A percentile compares a stretch with the other conserved stretches of the same genome.
Evolutionary conservation across 192 early-diverging fungal genomes (phyloP).

Genomic region (Kickxella alabastrina): DNA sequence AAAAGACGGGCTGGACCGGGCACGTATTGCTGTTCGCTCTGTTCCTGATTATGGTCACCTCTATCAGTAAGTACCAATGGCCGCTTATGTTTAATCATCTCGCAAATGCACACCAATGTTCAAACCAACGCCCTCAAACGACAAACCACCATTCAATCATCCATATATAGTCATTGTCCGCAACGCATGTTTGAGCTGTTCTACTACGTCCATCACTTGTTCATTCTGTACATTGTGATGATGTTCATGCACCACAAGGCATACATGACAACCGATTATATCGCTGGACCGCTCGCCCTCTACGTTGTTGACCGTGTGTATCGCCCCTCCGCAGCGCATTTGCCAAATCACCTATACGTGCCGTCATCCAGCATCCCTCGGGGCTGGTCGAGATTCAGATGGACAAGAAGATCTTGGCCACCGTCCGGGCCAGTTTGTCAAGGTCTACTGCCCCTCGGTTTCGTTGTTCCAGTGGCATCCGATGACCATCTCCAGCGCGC

Average conservation of each 20-base stretch:
- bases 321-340: constrained; percentile 56
- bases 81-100: too few species aligned
- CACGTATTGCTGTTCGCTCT: constrained; percentile 62
- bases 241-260: constrained; percentile 67
- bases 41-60: constrained; percentile 57
- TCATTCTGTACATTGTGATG: constrained; percentile 60
- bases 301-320: constrained; percentile 63
- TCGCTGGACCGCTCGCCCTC: constrained; percentile 52
- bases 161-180: constrained; percentile 47
- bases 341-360: constrained; percentile 56
- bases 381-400: constrained; percentile 69
- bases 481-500: constrained; percentile 68
- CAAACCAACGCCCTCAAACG: too few species aligned
- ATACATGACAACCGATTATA: constrained; percentile 58
- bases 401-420: constrained; percentile 52
- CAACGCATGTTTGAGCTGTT: constrained; percentile 68
- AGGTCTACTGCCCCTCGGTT: constrained; percentile 66
- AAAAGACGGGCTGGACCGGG: constrained; percentile 59
- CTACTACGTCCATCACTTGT: constrained; percentile 77
- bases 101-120: too few species aligned
- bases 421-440: constrained; percentile 76
- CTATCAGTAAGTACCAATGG: constrained; percentile 41
- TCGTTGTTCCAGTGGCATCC: constrained; percentile 76
- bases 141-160: neutral
- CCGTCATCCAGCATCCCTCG: constrained; percentile 73